These are phyloP conservation scores for Amanita subjunquillea DNA, from an alignment of 768 basidiomycete genomes.

Conservation along the genomic window DNA sequence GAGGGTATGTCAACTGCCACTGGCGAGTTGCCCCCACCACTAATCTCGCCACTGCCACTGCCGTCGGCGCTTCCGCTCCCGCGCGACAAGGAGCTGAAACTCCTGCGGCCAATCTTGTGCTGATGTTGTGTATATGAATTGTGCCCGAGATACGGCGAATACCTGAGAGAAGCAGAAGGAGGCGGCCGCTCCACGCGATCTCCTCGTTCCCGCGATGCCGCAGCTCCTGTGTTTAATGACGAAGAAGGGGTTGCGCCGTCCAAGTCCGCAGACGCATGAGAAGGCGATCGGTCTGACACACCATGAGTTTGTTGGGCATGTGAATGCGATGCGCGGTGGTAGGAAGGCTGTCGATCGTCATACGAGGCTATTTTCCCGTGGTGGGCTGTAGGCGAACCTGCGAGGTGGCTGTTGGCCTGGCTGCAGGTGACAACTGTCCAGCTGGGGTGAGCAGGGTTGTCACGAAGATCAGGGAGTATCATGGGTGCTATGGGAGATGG, in stretches of 20 bases:
- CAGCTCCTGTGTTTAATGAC: background rate
- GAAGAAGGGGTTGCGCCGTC: background rate
- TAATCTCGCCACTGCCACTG: conserved; percentile 1
- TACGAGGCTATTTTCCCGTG: background rate
- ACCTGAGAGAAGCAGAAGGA: conserved; percentile 6
- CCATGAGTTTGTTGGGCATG: conserved; percentile 1
- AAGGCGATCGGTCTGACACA: background rate
- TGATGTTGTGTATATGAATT: conserved; percentile 15
- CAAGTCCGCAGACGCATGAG: background rate
- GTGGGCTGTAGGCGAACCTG: background rate
- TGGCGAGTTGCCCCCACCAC: background rate
- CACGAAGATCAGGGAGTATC: conserved; percentile 2
- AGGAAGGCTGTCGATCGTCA: background rate
- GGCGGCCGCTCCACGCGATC: conserved; percentile 2
- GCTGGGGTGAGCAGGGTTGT: conserved; percentile 3
- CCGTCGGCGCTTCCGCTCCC: conserved; percentile 1
- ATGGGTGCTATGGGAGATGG: conserved; percentile 8
- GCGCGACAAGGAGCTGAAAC: conserved; percentile 5
- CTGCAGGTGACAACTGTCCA: conserved; percentile 3
- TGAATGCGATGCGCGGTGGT: background rate
- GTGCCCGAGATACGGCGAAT: conserved; percentile 6
- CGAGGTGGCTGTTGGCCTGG: background rate
- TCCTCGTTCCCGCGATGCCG: background rate
- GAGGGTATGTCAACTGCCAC: conserved; percentile 14
- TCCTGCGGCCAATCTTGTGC: conserved; percentile 12